Evolutionary conservation across 2,329 filamentous ascomycete genomes (phyloP).

Genomic region (Colletotrichum costaricense): DNA sequence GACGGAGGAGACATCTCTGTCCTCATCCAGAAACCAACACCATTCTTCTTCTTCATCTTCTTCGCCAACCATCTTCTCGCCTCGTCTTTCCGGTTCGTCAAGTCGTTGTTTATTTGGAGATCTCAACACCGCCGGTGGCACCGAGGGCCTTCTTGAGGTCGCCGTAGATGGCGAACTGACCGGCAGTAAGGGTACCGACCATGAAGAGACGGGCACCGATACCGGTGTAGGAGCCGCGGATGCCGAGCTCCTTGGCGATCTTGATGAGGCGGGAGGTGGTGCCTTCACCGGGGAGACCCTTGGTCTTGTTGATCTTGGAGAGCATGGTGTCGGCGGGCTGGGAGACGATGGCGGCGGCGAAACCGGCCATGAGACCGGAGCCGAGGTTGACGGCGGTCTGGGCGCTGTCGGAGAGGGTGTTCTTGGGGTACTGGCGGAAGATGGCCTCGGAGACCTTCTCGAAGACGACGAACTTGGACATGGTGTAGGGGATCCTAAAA

Average conservation of each 20-base stretch:
- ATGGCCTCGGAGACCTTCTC: constrained; percentile 85
- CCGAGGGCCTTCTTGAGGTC: constrained; percentile 70
- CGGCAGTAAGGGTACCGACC: constrained; percentile 79
- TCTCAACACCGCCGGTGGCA: constrained; percentile 82
- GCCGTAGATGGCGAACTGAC: constrained; percentile 92
- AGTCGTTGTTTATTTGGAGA: constrained; percentile 56
- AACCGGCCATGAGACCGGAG: constrained; percentile 68
- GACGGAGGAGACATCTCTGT: constrained; percentile 3
- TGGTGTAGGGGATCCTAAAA: constrained; percentile 86
- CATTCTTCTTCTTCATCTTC: constrained; percentile 17
- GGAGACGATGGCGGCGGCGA: constrained; percentile 87
- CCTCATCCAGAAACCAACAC: constrained; percentile 27
- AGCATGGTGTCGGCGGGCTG: constrained; percentile 96
- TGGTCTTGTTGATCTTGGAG: constrained; percentile 96
- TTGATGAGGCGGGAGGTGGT: constrained; percentile 85
- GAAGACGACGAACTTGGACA: constrained; percentile 95
- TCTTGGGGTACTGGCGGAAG: constrained; percentile 79
- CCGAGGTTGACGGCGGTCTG: constrained; percentile 86
- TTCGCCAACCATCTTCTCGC: constrained; percentile 10
- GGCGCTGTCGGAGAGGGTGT: constrained; percentile 71
- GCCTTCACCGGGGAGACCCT: constrained; percentile 87
- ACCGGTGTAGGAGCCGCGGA: constrained; percentile 82
- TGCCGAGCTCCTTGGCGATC: constrained; percentile 87
- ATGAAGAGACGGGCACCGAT: constrained; percentile 77
- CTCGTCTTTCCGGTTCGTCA: not conserved